phyloP scores from a whole-genome alignment of 768 basidiomycete species.

The Dacryopinax primogenitus region DNA sequence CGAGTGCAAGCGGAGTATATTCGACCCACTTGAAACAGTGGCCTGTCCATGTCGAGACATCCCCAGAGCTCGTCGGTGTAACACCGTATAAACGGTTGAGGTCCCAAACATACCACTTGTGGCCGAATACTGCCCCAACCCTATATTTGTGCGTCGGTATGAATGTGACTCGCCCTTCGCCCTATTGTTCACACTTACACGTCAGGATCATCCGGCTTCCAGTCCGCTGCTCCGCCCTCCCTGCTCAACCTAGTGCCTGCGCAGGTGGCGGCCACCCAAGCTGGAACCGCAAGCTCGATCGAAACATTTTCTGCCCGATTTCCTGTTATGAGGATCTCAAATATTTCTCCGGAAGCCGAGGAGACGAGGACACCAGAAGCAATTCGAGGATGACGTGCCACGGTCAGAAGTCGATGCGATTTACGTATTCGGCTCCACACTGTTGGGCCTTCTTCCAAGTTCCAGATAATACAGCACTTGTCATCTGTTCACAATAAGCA shows the following conservation, averaged over 20 bases:
- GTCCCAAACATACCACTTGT: constrained; percentile 68
- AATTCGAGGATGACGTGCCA: constrained; percentile 56
- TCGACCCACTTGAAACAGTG: constrained; percentile 48
- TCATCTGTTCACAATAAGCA: neutral
- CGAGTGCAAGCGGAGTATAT: too few species aligned
- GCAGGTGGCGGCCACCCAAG: constrained; percentile 42
- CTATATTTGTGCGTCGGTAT: constrained; percentile 29
- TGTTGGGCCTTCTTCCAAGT: neutral
- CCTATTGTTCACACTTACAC: constrained; percentile 39
- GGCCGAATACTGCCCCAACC: constrained; percentile 60
- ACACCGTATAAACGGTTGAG: constrained; percentile 58
- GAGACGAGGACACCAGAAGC: constrained; percentile 71
- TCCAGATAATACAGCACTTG: neutral
- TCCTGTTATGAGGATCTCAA: constrained; percentile 45
- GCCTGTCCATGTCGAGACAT: constrained; percentile 53
- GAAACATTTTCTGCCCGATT: constrained; percentile 49
- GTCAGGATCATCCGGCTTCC: constrained; percentile 56
- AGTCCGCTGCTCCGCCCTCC: constrained; percentile 46
- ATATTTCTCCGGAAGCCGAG: constrained; percentile 59
- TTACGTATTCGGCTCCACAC: neutral
- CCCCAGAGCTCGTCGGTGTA: constrained; percentile 49
- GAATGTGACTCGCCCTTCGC: neutral
- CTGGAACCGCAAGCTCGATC: constrained; percentile 60
- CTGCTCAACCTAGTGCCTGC: constrained; percentile 36
- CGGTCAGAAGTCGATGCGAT: constrained; percentile 50